Evolutionary conservation across 148 eudicot species (phyloP).

Genomic region (Euryodendron excelsum): DNA sequence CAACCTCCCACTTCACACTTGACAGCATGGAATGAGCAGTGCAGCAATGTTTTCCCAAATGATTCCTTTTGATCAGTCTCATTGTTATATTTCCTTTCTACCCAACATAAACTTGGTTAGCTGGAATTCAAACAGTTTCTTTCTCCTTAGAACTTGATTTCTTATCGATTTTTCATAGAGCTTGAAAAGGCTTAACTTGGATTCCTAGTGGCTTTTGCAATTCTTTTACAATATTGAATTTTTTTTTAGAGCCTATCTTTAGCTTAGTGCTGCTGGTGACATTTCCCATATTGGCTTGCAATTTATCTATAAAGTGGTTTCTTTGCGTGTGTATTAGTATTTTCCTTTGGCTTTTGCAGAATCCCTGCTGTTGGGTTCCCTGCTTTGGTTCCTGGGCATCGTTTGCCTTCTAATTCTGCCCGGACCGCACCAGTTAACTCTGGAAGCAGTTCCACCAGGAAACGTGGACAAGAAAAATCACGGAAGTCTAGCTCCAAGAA

Average conservation of each 20-base stretch:
- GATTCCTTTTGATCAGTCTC: neutral
- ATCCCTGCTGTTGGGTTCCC: constrained; percentile 99
- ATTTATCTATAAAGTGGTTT: neutral
- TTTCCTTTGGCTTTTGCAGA: constrained; percentile 43
- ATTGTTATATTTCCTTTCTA: neutral
- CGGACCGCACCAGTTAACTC: constrained; percentile 36
- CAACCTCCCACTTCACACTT: neutral
- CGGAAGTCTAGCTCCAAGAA: constrained; percentile 56
- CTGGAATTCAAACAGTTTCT: neutral
- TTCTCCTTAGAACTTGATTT: neutral
- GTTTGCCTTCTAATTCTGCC: constrained; percentile 62
- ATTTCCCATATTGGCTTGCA: neutral
- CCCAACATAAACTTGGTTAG: neutral
- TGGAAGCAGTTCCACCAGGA: constrained; percentile 45
- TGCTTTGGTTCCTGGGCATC: constrained; percentile 97
- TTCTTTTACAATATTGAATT: neutral
- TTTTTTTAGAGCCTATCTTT: neutral
- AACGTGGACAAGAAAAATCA: constrained; percentile 45
- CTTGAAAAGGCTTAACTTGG: neutral
- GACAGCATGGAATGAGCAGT: neutral
- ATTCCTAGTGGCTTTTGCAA: neutral
- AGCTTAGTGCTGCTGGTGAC: neutral
- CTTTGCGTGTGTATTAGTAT: neutral
- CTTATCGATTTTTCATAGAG: no score
- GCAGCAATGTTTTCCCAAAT: neutral